Evolutionary conservation across 306 rosid genomes (phyloP), one percentile per base, ranked within the genome.

Genomic region (Quillaja saponaria): DNA sequence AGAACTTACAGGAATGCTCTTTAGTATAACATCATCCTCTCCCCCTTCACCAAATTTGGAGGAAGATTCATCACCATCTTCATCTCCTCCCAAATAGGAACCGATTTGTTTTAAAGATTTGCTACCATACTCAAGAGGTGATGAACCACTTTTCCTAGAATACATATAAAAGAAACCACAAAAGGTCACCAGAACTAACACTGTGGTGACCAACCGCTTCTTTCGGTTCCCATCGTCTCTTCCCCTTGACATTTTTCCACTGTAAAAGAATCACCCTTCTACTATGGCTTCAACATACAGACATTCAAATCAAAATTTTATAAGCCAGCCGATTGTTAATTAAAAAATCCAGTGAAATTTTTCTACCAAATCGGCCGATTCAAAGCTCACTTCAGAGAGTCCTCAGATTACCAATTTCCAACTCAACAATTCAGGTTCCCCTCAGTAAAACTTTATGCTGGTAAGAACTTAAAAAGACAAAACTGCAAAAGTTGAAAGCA

Each of bases 1-100:
- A 60, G 39, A 42, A 86, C 98, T 80, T 77, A 91, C 98, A 4
- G 88, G 98, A 76, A 86, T 76, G 67, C 87, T 91, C 78, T 81
- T 88, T 10, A 84, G 81, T 13, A 73, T 11, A 16, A 41, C 63
- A 59, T 56, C 68, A 35, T 74, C 74, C 18, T 78, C 80, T 55
- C 48, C 73, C 20, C 67, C 85, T 69, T 73, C 80, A 34, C 67
- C 86, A 34, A 45, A 49, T 62, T 63, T 73, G 40, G 76, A 67
- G 38, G 79, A 82, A 69, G 85, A 66, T 52, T 77, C 85, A 68
- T 60, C 76, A 4, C 64, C 58, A 47, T 79, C 90, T 17, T 77
- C 82, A 20, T 79, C 79, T 50, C 76, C 76, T 71, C 76, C 76
- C 79, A 60, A 75, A 67, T 68, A 74, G 40, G 80, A 66, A 42